Base-by-base conservation (phyloP, 352 stramenopile species). In the Pythium rishiriense region DNA sequence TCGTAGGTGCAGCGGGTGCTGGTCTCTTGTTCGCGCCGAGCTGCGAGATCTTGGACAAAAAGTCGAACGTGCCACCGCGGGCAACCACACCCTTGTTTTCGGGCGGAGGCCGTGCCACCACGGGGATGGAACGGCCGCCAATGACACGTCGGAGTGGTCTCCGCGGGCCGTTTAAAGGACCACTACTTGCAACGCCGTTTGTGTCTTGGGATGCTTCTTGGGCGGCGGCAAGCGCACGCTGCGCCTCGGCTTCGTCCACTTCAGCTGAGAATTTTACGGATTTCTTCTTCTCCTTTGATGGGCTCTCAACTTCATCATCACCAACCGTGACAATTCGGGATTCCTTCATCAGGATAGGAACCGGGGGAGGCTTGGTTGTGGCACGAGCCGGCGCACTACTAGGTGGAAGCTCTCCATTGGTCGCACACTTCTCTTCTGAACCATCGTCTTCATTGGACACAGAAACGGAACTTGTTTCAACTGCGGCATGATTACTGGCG, bases 21-120 rank as follows among this genome's bases (percentile, higher is more conserved):
- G 54, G 29, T 70, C 55, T 55, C 58, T 79, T 76, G 21, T 54
- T 55, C 0, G 58, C 66, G 19, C 69, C 71, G 22, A 77, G 65
- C 17, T 79, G 53, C 19, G 66, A 79, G 33, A 95, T 92, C 69
- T 91, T 95, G n/a, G 81, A 87, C 56, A 95, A 56, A 28, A 95
- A 95, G 57, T 95, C 86, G 62, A 95, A 91, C 37, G 86, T 93
- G 0, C 85, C 83, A 22, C 86, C 86, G 56, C 78, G 88, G 12
- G 84, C 86, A 24, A 95, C 86, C 7, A 85, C 70, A 24, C 86
- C 86, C 42, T 85, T 87, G 39, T 74, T 74, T 53, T 84, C 75
- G 12, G 79, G 59, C 29, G 73, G 68, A 7, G 57, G 56, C 12
- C 31, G 22, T 4, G 33, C 24, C 28, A 48, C 26, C 33, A 65